These are phyloP conservation scores for Lactifluus volemus DNA, from an alignment of 768 basidiomycete genomes.

Conservation along the genomic window DNA sequence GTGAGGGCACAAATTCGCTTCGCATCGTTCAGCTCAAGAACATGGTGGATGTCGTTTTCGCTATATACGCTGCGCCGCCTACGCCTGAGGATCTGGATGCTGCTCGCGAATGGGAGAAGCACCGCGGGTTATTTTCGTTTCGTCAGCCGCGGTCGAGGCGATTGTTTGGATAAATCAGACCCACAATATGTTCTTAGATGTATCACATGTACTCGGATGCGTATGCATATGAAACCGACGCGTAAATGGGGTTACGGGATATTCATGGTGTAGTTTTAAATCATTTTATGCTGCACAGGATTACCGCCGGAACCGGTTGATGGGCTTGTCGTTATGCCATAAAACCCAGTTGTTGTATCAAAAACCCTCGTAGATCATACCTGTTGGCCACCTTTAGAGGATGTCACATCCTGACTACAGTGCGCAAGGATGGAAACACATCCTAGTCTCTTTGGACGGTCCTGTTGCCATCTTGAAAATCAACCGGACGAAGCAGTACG, in stretches of 20 bases:
- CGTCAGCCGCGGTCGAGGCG: neutral
- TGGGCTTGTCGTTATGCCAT: neutral
- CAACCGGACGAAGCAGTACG: slow-evolving; percentile 42
- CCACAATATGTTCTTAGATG: too few species aligned
- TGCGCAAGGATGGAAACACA: slow-evolving; percentile 31
- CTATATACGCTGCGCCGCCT: slow-evolving; percentile 7
- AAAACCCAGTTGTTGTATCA: neutral
- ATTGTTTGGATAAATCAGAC: neutral
- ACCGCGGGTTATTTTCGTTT: neutral
- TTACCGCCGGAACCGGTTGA: neutral
- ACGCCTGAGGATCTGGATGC: neutral
- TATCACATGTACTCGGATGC: neutral
- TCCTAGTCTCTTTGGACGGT: slow-evolving; percentile 37
- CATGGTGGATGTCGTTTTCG: slow-evolving; percentile 13
- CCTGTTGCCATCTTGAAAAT: slow-evolving; percentile 36
- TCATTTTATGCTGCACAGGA: neutral
- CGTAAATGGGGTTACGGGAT: neutral
- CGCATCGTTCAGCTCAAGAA: slow-evolving; percentile 8
- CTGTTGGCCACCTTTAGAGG: neutral
- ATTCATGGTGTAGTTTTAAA: neutral
- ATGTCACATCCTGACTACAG: slow-evolving; percentile 16
- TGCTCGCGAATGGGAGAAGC: slow-evolving; percentile 3
- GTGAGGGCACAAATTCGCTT: slow-evolving; percentile 11
- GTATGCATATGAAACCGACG: neutral
- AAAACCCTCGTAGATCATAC: neutral